Evolutionary conservation across 164 flowering plant genomes (phyloP).

Genomic region (Vitis amurensis): DNA sequence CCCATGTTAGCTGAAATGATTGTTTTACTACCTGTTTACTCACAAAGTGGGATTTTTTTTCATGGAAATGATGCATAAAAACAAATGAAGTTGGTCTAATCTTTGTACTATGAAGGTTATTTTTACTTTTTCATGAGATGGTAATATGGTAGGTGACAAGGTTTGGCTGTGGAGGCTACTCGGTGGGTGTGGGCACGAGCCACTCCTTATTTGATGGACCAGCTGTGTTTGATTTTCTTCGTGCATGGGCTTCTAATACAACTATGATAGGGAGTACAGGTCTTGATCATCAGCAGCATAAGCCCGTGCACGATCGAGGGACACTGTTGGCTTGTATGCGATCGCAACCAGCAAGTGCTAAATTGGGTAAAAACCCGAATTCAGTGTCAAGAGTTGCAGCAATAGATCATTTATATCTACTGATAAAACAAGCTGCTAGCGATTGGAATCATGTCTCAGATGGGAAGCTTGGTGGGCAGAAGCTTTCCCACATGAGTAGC

Average conservation of each 20-base stretch:
- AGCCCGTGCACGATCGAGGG: slow-evolving; percentile 45
- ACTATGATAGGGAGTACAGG: slow-evolving; percentile 8
- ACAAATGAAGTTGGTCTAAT: neutral
- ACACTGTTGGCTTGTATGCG: slow-evolving; percentile 6
- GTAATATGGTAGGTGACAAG: slow-evolving; percentile 32
- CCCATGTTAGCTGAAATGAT: too few relatives aligned
- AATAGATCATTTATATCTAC: slow-evolving; percentile 33
- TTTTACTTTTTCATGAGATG: neutral
- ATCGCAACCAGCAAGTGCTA: neutral
- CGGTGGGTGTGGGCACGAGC: slow-evolving; percentile 44
- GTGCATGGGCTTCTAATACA: slow-evolving; percentile 42
- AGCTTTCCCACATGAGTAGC: slow-evolving; percentile 7
- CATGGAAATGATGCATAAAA: neutral
- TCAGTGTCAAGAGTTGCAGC: slow-evolving; percentile 29
- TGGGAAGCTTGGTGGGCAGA: slow-evolving; percentile 3
- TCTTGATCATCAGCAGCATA: neutral
- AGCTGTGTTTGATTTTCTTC: slow-evolving; percentile 32
- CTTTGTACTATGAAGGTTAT: neutral
- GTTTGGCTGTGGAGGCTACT: slow-evolving; percentile 56
- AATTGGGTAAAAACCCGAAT: neutral
- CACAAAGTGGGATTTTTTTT: too few relatives aligned
- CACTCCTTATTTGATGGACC: slow-evolving; percentile 54
- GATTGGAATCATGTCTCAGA: neutral
- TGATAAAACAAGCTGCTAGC: slow-evolving; percentile 26
- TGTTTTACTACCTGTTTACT: too few relatives aligned